Conservation (phyloP, 768 basidiomycete species). For the Pisolithus orientalis region DNA sequence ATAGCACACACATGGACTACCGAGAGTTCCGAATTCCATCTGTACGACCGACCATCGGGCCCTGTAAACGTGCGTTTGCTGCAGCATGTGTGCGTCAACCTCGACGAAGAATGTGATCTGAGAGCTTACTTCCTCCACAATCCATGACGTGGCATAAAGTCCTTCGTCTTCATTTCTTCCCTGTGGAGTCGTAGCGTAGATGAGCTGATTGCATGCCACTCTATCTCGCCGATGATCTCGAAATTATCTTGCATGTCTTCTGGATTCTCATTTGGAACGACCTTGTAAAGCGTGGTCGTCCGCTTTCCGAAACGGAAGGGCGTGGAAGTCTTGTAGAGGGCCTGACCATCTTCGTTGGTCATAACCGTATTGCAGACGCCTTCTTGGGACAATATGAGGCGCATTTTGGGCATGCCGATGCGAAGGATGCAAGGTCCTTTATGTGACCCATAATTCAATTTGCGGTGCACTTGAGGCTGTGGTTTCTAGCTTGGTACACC, state of each 20-base stretch:
- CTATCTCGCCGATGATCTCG: slow-evolving; percentile 27
- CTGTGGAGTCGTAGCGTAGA: slow-evolving; percentile 26
- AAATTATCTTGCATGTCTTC: slow-evolving; percentile 25
- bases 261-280: slow-evolving; percentile 15
- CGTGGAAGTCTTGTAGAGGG: slow-evolving; percentile 25
- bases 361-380: slow-evolving; percentile 18
- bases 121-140: slow-evolving; percentile 15
- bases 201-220: slow-evolving; percentile 26
- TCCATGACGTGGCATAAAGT: slow-evolving; percentile 20
- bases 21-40: slow-evolving; percentile 23
- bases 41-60: slow-evolving; percentile 26
- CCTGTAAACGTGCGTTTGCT: slow-evolving; percentile 26
- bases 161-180: slow-evolving; percentile 16
- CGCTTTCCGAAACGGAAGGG: slow-evolving; percentile 7
- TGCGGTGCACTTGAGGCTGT: background rate
- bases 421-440: background rate
- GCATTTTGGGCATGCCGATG: slow-evolving; percentile 7
- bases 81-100: background rate
- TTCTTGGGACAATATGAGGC: slow-evolving; percentile 16
- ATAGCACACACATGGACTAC: background rate
- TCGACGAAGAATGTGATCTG: background rate
- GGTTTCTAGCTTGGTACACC: background rate
- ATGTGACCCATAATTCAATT: background rate
- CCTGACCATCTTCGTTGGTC: slow-evolving; percentile 20
- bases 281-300: slow-evolving; percentile 21